Evolutionary conservation across 139 green algal genomes (phyloP).

Genomic region (Diplosphaera chodatii): DNA sequence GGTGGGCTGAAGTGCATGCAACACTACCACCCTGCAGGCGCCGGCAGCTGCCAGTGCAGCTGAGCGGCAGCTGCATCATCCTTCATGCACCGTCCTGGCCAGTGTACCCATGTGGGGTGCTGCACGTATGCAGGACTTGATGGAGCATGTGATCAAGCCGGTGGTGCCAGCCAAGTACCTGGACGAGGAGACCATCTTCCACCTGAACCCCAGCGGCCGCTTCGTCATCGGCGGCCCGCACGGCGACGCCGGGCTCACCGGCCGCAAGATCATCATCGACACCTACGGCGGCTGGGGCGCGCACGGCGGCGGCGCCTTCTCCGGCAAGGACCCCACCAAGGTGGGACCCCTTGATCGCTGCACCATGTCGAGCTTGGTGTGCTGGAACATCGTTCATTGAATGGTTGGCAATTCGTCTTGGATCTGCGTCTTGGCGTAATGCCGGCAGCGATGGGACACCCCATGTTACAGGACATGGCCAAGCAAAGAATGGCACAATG

Average conservation of each 20-base stretch:
- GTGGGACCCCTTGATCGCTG: conserved; percentile 26
- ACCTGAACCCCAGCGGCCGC: conserved; percentile 96
- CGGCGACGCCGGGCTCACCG: conserved; percentile 95
- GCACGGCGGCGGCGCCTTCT: conserved; percentile 97
- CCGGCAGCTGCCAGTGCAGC: no score
- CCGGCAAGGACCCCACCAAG: conserved; percentile 86
- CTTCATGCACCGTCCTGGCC: no score
- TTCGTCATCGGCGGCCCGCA: conserved; percentile 98
- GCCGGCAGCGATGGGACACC: no score
- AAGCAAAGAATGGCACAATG: no score
- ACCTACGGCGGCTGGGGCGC: conserved; percentile 99
- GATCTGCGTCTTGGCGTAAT: no score
- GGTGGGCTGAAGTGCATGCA: no score
- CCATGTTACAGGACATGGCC: no score
- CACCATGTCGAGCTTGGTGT: not conserved
- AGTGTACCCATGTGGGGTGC: no score
- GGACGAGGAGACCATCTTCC: conserved; percentile 99
- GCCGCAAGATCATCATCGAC: conserved; percentile 99
- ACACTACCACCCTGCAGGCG: no score
- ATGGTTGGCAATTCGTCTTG: no score
- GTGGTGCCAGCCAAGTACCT: conserved; percentile 96
- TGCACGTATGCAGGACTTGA: conserved; percentile 80
- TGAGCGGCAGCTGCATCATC: no score
- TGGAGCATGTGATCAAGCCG: conserved; percentile 99
- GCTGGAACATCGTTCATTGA: no score